A percentile compares a stretch with the other conserved stretches of the same genome.
phyloP scores from a whole-genome alignment of 2,329 filamentous ascomycete species.

The Ophiocordyceps camponoti-saundersi region DNA sequence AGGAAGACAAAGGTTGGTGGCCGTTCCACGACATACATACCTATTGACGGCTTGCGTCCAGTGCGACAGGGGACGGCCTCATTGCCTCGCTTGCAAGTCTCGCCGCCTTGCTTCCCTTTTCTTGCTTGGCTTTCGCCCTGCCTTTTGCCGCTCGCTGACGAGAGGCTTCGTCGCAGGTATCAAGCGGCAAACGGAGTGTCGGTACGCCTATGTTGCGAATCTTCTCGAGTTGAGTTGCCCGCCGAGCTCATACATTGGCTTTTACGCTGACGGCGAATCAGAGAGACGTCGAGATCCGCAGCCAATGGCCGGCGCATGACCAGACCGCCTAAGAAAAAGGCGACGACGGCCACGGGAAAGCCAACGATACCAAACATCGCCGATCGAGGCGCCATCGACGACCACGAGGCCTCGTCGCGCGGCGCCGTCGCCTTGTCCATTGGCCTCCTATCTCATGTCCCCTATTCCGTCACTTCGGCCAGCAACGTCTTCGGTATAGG shows the following conservation, averaged over 20 bases:
- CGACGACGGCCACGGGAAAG: slow-evolving; percentile 18
- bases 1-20: slow-evolving; percentile 58
- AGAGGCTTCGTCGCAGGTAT: slow-evolving; percentile 32
- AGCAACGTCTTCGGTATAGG: slow-evolving; percentile 72
- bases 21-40: not conserved
- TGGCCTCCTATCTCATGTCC: slow-evolving; percentile 53
- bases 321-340: slow-evolving; percentile 37
- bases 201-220: slow-evolving; percentile 61
- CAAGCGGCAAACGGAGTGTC: slow-evolving; percentile 60
- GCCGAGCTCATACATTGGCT: not conserved
- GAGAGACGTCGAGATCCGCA: slow-evolving; percentile 38
- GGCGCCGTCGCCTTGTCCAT: slow-evolving; percentile 38
- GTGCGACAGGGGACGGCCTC: slow-evolving; percentile 60
- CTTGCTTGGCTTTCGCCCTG: not conserved
- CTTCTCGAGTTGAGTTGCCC: slow-evolving; percentile 49
- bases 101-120: not conserved
- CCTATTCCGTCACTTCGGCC: slow-evolving; percentile 51
- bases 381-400: slow-evolving; percentile 30
- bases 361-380: slow-evolving; percentile 35
- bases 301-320: slow-evolving; percentile 38
- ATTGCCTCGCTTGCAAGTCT: slow-evolving; percentile 45
- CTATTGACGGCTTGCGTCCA: slow-evolving; percentile 15
- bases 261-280: slow-evolving; percentile 10
- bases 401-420: slow-evolving; percentile 25
- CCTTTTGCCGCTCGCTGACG: not conserved